Evolutionary conservation across 495 filamentous ascomycete species (phyloP), one percentile per base, ranked within the genome.

Genomic region (Echria macrotheca): DNA sequence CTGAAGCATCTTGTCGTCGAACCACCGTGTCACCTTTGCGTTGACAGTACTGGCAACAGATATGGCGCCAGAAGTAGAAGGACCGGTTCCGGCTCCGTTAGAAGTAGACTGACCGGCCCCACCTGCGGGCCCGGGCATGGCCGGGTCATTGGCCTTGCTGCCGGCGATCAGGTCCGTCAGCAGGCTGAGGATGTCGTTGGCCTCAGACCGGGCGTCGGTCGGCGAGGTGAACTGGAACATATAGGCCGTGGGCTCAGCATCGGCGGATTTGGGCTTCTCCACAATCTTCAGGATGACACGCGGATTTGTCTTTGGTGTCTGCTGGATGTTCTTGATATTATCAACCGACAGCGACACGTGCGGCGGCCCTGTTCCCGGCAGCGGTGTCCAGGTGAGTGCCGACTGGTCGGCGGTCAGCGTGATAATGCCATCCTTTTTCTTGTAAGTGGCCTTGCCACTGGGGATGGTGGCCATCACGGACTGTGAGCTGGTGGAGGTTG

Each of bases 281-380:
- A 94, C 84, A 42, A 97, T 79, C 65, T 89, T 93, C 33, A 96
- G 76, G 77, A 95, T 93, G 38, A 94, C 89, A 70, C 96, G 97
- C 10, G 87, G 69, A 14, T 75, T 79, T 6, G 71, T 82, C 36
- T 84, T 86, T 0, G 91, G 89, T 1, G 93, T 96, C 65, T 96
- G 91, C 59, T 97, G 90, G 31, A 98, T 77, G 71, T 97, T 95
- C 18, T 83, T 88, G 57, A 97, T 93, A 45, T 77, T 79, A 31
- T 79, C 62, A 35, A 96, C 71, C n/a, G 78, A 56, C 22, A 97
- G 78, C 3, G 78, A 83, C 28, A 96, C 65, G 15, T 76, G 55
- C 14, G 83, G 73, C 45, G 77, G 68, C 3, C 74, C 73, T 3
- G 70, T 73, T 12, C 75, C 68, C 2, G 73, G 67, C 14, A 77